Percentiles rank a stretch among this genome's conserved stretches.
Evolutionary conservation across 768 basidiomycete species (phyloP).

Genomic region (Macrolepiota fuliginosa): DNA sequence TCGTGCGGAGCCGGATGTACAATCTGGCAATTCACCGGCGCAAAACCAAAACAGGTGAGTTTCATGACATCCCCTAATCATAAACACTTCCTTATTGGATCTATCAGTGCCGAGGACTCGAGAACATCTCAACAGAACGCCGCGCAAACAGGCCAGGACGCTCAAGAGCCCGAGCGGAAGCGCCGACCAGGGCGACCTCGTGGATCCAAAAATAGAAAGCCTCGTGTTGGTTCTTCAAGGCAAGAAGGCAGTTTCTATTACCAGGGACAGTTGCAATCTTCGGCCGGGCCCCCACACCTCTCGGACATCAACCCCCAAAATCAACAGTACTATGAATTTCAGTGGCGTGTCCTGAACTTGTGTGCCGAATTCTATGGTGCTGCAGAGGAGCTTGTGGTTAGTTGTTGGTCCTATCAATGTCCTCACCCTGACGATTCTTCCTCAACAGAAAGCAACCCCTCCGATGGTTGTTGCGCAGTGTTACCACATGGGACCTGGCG

Average conservation of each 20-base stretch:
- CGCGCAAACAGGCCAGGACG: conserved; percentile 6
- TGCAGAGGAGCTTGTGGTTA: conserved; percentile 79
- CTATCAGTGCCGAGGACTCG: neutral
- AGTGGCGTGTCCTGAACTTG: conserved; percentile 79
- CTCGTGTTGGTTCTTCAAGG: conserved; percentile 32
- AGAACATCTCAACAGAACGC: conserved; percentile 4
- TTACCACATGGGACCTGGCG: conserved; percentile 69
- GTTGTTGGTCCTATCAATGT: conserved; percentile 26
- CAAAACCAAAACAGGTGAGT: conserved; percentile 32
- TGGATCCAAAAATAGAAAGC: conserved; percentile 73
- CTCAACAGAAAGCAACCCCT: conserved; percentile 51
- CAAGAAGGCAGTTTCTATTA: conserved; percentile 44
- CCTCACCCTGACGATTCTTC: conserved; percentile 7
- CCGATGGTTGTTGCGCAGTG: conserved; percentile 77
- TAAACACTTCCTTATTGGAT: neutral
- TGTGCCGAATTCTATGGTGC: conserved; percentile 87
- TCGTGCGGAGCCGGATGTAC: conserved; percentile 41
- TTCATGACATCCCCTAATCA: conserved; percentile 17
- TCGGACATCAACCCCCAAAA: conserved; percentile 60
- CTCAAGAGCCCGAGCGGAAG: conserved; percentile 41
- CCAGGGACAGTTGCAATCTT: conserved; percentile 26
- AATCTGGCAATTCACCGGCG: conserved; percentile 35
- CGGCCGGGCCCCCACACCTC: conserved; percentile 35
- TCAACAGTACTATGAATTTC: conserved; percentile 82
- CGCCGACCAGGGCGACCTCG: conserved; percentile 77